These are phyloP conservation scores for Penicillium sp. DNA, from an alignment of 2,329 filamentous ascomycete species.

Conservation along the genomic window DNA sequence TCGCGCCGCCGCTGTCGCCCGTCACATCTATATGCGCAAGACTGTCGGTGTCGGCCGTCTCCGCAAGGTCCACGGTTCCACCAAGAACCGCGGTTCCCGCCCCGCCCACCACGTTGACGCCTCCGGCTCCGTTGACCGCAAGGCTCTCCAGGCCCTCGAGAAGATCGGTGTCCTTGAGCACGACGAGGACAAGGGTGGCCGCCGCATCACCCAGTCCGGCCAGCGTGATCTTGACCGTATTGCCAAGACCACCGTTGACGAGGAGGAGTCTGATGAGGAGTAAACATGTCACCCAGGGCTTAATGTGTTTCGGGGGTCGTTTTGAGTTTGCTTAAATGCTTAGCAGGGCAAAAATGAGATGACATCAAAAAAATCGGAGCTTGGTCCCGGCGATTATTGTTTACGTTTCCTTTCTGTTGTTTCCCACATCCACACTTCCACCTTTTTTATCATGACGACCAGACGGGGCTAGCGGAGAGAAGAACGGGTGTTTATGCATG, in stretches of 20 bases:
- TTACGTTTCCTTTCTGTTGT: conserved; percentile 26
- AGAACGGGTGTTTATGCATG: conserved; percentile 22
- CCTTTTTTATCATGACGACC: conserved; percentile 25
- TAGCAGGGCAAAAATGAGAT: conserved; percentile 21
- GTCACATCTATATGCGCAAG: conserved; percentile 99
- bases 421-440: conserved; percentile 14
- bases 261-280: conserved; percentile 47
- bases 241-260: conserved; percentile 67
- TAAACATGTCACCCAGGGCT: conserved; percentile 37
- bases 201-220: conserved; percentile 95
- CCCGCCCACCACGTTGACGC: conserved; percentile 95
- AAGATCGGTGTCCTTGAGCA: conserved; percentile 98
- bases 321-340: conserved; percentile 18
- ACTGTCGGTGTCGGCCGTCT: conserved; percentile 98
- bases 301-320: conserved; percentile 29
- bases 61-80: conserved; percentile 90
- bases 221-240: conserved; percentile 99
- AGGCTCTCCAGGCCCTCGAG: conserved; percentile 95
- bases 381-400: conserved; percentile 26
- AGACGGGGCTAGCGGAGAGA: conserved; percentile 29
- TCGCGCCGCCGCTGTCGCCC: conserved; percentile 90
- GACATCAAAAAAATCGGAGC: conserved; percentile 28
- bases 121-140: conserved; percentile 93
- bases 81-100: conserved; percentile 93
- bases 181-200: conserved; percentile 97